These are phyloP conservation scores for Trichoderma sp. DNA, from an alignment of 2,329 filamentous ascomycete species.

Conservation along the genomic window DNA sequence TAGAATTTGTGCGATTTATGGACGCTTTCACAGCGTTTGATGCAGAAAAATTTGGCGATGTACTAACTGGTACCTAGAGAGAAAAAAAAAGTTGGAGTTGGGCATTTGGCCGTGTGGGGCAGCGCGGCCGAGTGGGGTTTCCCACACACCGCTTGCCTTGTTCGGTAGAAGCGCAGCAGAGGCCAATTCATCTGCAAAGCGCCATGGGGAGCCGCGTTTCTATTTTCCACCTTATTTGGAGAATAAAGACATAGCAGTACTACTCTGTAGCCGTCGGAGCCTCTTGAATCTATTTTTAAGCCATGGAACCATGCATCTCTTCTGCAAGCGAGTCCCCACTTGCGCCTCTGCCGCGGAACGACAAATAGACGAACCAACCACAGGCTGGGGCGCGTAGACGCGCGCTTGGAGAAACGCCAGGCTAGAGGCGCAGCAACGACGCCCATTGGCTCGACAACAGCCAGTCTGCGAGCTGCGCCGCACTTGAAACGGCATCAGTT, in stretches of 20 bases:
- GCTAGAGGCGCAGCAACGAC: background rate
- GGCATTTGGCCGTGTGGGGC: background rate
- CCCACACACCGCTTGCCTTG: background rate
- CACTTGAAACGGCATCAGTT: constrained; percentile 8
- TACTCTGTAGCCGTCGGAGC: background rate
- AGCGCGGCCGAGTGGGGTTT: background rate
- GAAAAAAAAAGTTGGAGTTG: constrained; percentile 8
- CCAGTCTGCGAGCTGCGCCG: constrained; percentile 9
- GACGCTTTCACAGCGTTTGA: background rate
- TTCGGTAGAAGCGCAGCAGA: background rate
- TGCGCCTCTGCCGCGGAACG: background rate
- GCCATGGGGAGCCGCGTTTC: background rate
- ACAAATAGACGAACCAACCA: background rate
- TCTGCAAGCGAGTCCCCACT: background rate
- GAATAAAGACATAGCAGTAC: background rate
- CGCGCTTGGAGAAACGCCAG: constrained; percentile 10
- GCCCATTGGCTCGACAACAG: background rate
- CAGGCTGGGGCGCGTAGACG: background rate
- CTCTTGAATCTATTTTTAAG: constrained; percentile 7
- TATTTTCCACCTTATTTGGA: background rate
- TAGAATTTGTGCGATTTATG: background rate
- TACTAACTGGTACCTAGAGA: background rate
- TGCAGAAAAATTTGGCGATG: background rate
- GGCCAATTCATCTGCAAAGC: background rate
- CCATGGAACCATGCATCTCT: background rate